Base-by-base conservation (phyloP, 2,329 filamentous ascomycete genomes). In the Hortaea werneckii region DNA sequence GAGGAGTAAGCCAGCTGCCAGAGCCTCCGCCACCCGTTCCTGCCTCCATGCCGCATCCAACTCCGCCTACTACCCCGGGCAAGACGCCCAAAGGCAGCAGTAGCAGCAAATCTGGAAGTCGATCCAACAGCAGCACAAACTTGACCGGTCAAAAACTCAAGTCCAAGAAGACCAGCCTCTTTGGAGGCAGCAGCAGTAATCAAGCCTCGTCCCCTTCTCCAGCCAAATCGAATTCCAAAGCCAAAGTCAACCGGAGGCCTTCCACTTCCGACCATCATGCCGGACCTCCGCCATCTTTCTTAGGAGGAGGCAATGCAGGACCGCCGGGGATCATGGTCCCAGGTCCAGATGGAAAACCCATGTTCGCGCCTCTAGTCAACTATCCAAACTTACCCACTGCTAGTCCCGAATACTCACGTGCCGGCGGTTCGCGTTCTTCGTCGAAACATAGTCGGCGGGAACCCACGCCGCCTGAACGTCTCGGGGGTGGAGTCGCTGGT, bases 291-390 rank as follows among this genome's bases (percentile, higher is more conserved):
- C 45, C 53, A 41, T 54, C 56, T 39, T 40, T 51, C 9, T 40
- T 48, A 5, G 48, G 45, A 9, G 34, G 10, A 9, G n/a, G 32
- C 32, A 9, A 9, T 4, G n/a, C 32, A 35, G 40, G 47, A 20
- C 55, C 67, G 10, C 68, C 72, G 32, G 71, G 72, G 54, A 69
- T 73, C 58, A 54, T 75, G 53, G 58, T 76, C 20, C 64, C 67
- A 47, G 68, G 71, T 11, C 65, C 71, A 34, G 71, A 75, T 54
- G 71, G 73, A 43, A 61, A 67, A 46, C 63, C 67, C 2, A 61
- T 68, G 6, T 75, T 72, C 49, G 58, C 67, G 5, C 59, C 59
- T 1, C 41, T 61, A n/a, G 47, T 50, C 8, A 57, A 58, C 43
- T 60, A 59, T 40, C 52, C 57, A 56, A 20, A 53, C 56, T n/a